Evolutionary conservation across 305 asterid species (phyloP), one percentile per base, ranked within the genome.

Genomic region (Salvia sclarea): DNA sequence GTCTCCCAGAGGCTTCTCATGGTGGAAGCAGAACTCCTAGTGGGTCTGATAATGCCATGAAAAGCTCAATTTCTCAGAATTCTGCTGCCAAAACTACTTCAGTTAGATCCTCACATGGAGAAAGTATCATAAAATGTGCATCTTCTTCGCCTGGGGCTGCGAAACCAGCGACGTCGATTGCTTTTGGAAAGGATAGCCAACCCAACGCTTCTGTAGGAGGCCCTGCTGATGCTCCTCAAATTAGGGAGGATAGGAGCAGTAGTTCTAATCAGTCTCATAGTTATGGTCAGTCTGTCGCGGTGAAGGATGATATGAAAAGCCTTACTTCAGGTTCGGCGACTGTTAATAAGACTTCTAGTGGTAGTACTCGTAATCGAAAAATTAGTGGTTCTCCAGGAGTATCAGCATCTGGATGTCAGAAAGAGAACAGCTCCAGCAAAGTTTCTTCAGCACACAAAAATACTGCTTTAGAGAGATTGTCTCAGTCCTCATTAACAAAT

Each of bases 191-290:
- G 85, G 95, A 81, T 60, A 68, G 81, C 77, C 88, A 78, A 38
- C 72, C 83, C 64, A 76, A 75, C 73, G 43, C 35, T 56, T 66
- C 78, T 53, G 83, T 66, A 61, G 79, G 75, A 41, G 82, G 80
- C 49, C 47, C 82, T 61, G 53, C 81, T 48, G 91, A 90, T 77
- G 74, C 70, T 49, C 86, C 88, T 50, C 70, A 72, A 10, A 28
- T 66, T 21, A 82, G 87, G 82, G 98, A 92, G 74, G 96, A 92
- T 28, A 81, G 82, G 80, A 88, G 88, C 77, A 86, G 92, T 73
- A 82, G 96, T 75, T 90, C 96, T 61, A 88, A 85, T 72, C 96
- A 83, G 81, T 84, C 91, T 71, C 92, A 83, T 57, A 85, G 70
- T 76, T 66, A 75, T 20, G 64, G 88, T 31, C 97, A 76, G 68